Evolutionary conservation across 2,329 filamentous ascomycete genomes (phyloP).

Genomic region (Orbilia quercus): DNA sequence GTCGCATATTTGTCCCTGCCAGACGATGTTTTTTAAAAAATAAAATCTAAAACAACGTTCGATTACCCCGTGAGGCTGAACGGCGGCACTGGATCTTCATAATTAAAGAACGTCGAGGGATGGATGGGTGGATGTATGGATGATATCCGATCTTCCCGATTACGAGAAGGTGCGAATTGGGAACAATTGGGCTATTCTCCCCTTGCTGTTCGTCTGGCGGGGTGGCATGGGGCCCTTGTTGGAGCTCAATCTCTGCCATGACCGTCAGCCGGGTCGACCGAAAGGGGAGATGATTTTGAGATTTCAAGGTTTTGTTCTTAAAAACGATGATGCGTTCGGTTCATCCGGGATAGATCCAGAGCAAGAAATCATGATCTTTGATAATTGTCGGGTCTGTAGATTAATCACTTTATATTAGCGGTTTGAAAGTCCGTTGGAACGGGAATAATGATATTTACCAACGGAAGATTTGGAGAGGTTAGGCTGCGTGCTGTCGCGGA

Average conservation of each 20-base stretch:
- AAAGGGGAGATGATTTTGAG: slow-evolving; percentile 40
- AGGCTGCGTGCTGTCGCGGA: slow-evolving; percentile 4
- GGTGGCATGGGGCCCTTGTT: neutral
- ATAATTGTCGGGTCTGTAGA: no score
- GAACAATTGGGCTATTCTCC: slow-evolving; percentile 23
- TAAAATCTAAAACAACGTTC: neutral
- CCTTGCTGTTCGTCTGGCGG: slow-evolving; percentile 18
- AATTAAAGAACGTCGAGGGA: slow-evolving; percentile 20
- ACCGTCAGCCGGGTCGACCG: slow-evolving; percentile 27
- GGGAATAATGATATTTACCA: no score
- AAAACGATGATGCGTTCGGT: no score
- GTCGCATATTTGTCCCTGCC: neutral
- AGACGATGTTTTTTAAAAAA: no score
- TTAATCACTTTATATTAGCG: no score
- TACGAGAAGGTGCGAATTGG: slow-evolving; percentile 13
- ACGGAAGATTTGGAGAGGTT: slow-evolving; percentile 16
- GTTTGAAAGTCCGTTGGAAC: no score
- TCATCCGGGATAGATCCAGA: no score
- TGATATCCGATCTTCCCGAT: slow-evolving; percentile 50
- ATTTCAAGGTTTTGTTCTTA: neutral
- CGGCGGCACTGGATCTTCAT: neutral
- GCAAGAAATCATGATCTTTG: no score
- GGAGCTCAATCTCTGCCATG: neutral
- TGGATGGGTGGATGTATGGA: slow-evolving; percentile 38
- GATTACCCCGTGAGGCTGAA: slow-evolving; percentile 39